A percentile compares a stretch with the other conserved stretches of the same genome.
phyloP scores from a whole-genome alignment of 495 filamentous ascomycete species.

The Xylaria telfairii region DNA sequence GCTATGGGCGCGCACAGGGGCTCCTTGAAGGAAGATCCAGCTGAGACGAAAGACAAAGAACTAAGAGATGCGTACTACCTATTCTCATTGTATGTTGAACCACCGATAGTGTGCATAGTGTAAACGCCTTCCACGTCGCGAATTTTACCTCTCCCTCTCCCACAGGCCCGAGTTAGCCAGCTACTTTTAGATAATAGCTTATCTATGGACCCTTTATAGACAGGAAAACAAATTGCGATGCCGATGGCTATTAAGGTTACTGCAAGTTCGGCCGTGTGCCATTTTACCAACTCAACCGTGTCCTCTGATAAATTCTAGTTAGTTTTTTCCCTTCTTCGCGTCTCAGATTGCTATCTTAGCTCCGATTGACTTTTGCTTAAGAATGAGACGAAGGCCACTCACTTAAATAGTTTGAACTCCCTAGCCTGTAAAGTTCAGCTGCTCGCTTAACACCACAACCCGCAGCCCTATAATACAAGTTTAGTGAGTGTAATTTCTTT shows the following conservation, averaged over 20 bases:
- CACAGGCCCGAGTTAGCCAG: neutral
- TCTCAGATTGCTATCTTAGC: neutral
- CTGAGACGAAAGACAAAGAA: neutral
- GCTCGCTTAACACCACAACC: slow-evolving; percentile 8
- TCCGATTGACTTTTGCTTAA: neutral
- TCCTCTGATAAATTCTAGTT: neutral
- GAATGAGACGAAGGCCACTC: neutral
- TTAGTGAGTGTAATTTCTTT: neutral
- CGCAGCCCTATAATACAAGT: neutral
- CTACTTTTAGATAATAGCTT: neutral
- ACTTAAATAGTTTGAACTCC: slow-evolving; percentile 4
- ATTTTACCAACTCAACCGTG: neutral
- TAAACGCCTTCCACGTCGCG: neutral
- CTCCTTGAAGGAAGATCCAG: neutral
- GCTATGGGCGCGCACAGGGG: neutral
- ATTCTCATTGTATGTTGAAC: neutral
- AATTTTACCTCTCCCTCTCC: neutral
- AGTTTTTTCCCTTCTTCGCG: neutral
- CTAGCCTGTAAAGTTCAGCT: neutral
- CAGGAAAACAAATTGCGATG: slow-evolving; percentile 12
- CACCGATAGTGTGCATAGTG: neutral
- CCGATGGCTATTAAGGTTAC: slow-evolving; percentile 16
- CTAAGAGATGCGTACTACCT: neutral
- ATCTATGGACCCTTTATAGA: neutral
- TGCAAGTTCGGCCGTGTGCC: slow-evolving; percentile 16